These are phyloP conservation scores for Knoxdaviesia capensis DNA, from an alignment of 2,329 filamentous ascomycete species.

Conservation along the genomic window DNA sequence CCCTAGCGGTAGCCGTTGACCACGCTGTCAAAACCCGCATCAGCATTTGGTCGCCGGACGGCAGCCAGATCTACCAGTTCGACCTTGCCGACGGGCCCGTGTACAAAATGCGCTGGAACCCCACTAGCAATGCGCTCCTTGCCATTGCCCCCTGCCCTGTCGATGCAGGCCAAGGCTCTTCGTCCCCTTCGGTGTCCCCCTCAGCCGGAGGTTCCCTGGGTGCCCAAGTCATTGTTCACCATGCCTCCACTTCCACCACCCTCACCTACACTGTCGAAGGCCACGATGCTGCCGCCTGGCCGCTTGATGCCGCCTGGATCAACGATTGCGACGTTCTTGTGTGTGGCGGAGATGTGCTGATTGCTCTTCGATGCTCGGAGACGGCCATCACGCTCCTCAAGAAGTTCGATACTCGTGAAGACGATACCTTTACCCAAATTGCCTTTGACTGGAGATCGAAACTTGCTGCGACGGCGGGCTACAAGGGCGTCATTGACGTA, in stretches of 20 bases:
- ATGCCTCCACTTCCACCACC: conserved; percentile 19
- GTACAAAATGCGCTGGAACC: conserved; percentile 41
- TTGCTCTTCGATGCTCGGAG: conserved; percentile 25
- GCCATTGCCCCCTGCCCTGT: conserved; percentile 16
- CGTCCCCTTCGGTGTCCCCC: conserved; percentile 10
- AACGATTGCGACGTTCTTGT: conserved; percentile 36
- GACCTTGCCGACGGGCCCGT: conserved; percentile 39
- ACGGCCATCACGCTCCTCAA: conserved; percentile 22
- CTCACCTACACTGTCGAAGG: conserved; percentile 22
- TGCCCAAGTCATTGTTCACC: conserved; percentile 34
- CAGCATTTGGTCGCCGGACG: conserved; percentile 34
- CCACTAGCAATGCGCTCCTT: conserved; percentile 30
- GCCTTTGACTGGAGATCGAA: conserved; percentile 33
- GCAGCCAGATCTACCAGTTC: conserved; percentile 28
- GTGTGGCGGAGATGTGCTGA: conserved; percentile 33
- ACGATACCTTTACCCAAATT: conserved; percentile 33
- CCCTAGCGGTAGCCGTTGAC: conserved; percentile 38
- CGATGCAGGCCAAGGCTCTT: no score
- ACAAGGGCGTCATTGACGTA: conserved; percentile 40
- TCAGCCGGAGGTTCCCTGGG: conserved; percentile 9
- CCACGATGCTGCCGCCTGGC: conserved; percentile 28
- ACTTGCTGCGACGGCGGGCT: conserved; percentile 36
- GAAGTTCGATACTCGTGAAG: conserved; percentile 30
- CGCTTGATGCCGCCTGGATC: conserved; percentile 39
- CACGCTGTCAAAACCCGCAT: conserved; percentile 27